A percentile compares a stretch with the other conserved stretches of the same genome.
Evolutionary conservation across 1,139 yeast genomes (phyloP).

Genomic region (Yamadazyma conglobata): DNA sequence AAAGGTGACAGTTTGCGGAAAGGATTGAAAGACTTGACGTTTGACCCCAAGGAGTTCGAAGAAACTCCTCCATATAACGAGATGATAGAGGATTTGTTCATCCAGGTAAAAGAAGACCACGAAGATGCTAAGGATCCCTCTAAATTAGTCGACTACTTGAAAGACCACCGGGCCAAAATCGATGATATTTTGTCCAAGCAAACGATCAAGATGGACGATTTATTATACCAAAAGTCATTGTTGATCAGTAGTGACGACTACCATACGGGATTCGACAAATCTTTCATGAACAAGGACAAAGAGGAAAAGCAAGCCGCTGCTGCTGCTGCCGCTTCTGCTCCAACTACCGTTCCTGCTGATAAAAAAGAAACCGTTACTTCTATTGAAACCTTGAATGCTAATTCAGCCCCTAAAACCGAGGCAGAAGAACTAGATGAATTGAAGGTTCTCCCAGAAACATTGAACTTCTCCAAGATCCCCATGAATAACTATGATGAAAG

Average conservation of each 20-base stretch:
- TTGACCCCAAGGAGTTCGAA: constrained; percentile 50
- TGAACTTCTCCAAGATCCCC: constrained; percentile 58
- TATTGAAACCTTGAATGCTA: constrained; percentile 27
- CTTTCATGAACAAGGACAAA: constrained; percentile 62
- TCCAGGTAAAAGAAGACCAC: constrained; percentile 62
- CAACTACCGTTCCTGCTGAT: constrained; percentile 8
- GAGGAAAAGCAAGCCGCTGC: constrained; percentile 6
- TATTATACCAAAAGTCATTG: constrained; percentile 65
- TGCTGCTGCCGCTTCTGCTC: constrained; percentile 3
- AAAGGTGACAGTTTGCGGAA: constrained; percentile 39
- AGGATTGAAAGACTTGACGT: constrained; percentile 41
- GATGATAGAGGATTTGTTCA: constrained; percentile 86
- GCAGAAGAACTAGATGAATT: constrained; percentile 33
- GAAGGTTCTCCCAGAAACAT: constrained; percentile 53
- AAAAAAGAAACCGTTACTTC: constrained; percentile 18
- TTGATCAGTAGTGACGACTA: constrained; percentile 89
- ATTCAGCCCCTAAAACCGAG: constrained; percentile 17
- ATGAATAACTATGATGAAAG: constrained; percentile 45
- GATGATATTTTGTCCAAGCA: constrained; percentile 61
- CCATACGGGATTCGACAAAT: constrained; percentile 90
- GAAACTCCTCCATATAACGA: constrained; percentile 83
- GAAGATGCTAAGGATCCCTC: constrained; percentile 46
- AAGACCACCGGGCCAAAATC: constrained; percentile 67
- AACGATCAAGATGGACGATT: constrained; percentile 56
- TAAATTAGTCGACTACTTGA: constrained; percentile 41